A percentile compares a stretch with the other conserved stretches of the same genome.
Evolutionary conservation across 208 protist genomes (phyloP).

Genomic region (Strigomonas galati): DNA sequence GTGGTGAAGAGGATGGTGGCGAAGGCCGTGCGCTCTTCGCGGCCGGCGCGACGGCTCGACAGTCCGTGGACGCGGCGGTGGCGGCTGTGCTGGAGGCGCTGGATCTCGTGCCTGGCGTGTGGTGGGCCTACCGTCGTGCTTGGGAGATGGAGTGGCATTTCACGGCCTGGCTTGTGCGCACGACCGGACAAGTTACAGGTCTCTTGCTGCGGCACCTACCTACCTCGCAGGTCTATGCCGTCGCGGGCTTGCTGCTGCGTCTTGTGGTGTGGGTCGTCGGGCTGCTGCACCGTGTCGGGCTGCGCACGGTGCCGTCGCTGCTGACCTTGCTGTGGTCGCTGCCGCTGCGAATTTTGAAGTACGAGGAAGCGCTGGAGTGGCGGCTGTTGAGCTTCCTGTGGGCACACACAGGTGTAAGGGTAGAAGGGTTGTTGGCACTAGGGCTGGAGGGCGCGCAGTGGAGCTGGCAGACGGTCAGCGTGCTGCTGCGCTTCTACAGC

Average conservation of each 20-base stretch:
- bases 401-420: background rate
- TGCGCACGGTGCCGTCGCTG: background rate
- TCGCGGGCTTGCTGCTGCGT: background rate
- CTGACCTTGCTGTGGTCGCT: slow-evolving; percentile 7
- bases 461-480: background rate
- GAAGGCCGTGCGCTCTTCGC: slow-evolving; percentile 20
- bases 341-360: background rate
- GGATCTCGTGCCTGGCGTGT: slow-evolving; percentile 68
- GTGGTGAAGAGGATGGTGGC: background rate
- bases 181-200: background rate
- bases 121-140: slow-evolving; percentile 34
- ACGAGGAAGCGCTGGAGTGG: slow-evolving; percentile 34
- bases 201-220: slow-evolving; percentile 1
- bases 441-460: background rate
- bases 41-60: slow-evolving; percentile 29
- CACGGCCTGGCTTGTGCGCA: slow-evolving; percentile 23
- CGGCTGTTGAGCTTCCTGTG: slow-evolving; percentile 8
- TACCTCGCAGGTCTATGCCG: background rate
- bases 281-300: slow-evolving; percentile 4
- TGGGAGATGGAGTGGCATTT: slow-evolving; percentile 45
- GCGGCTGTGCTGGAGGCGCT: slow-evolving; percentile 32
- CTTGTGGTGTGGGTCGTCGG: background rate
- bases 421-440: background rate
- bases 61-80: slow-evolving; percentile 18
- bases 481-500: slow-evolving; percentile 34